Conservation (phyloP, 2,329 filamentous ascomycete genomes). For the Fusarium nematophilum region DNA sequence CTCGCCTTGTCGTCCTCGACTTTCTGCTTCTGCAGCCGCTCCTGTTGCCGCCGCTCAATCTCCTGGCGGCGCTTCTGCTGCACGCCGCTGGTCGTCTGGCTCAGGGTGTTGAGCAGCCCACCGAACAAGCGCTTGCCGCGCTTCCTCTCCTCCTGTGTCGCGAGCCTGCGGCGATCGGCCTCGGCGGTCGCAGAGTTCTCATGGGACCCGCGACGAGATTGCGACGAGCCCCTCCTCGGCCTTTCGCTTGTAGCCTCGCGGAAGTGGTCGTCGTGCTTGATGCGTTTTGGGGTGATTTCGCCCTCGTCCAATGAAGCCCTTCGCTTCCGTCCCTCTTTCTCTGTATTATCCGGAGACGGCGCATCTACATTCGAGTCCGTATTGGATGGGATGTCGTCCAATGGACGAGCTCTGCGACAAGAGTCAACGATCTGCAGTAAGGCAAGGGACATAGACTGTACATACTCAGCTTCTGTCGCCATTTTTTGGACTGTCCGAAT, state of each 20-base stretch:
- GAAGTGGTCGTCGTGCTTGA: slow-evolving; percentile 38
- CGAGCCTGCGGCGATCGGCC: slow-evolving; percentile 40
- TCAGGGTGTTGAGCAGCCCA: slow-evolving; percentile 80
- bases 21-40: slow-evolving; percentile 78
- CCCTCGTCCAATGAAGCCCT: slow-evolving; percentile 41
- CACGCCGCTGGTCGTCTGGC: slow-evolving; percentile 72
- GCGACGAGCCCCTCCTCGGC: slow-evolving; percentile 30
- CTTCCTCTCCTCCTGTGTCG: slow-evolving; percentile 78
- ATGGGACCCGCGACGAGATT: slow-evolving; percentile 18
- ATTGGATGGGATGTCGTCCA: slow-evolving; percentile 22
- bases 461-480: slow-evolving; percentile 39
- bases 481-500: slow-evolving; percentile 12
- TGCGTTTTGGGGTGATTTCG: slow-evolving; percentile 42
- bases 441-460: not conserved
- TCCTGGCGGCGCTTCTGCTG: slow-evolving; percentile 79
- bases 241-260: slow-evolving; percentile 18
- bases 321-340: slow-evolving; percentile 43
- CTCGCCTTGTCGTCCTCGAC: slow-evolving; percentile 76
- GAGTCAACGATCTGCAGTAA: slow-evolving; percentile 29
- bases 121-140: slow-evolving; percentile 89
- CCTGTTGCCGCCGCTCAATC: slow-evolving; percentile 84
- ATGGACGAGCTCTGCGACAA: slow-evolving; percentile 28
- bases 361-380: slow-evolving; percentile 1
- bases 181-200: slow-evolving; percentile 12
- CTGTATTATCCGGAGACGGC: not conserved